These are phyloP conservation scores for Halenospora varia DNA, from an alignment of 495 filamentous ascomycete genomes.

Conservation along the genomic window DNA sequence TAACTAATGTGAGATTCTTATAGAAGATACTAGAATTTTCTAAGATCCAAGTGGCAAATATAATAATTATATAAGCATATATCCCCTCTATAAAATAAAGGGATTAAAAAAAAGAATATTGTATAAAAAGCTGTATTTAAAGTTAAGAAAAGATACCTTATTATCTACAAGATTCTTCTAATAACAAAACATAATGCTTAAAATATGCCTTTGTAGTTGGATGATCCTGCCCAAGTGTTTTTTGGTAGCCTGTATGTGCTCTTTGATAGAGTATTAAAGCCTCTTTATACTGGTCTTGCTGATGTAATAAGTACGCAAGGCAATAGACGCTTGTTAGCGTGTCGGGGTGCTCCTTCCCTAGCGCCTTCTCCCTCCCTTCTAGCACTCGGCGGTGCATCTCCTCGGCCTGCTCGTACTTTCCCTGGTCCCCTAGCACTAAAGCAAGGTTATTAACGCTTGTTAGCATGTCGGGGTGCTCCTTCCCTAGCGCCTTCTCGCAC, in stretches of 20 bases:
- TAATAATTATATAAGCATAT: too few species aligned
- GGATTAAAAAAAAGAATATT: too few species aligned
- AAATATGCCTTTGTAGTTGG: slow-evolving; percentile 1
- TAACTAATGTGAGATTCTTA: too few species aligned
- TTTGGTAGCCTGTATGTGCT: background rate
- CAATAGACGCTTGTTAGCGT: slow-evolving; percentile 25
- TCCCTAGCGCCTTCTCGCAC: slow-evolving; percentile 15
- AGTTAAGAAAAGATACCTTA: too few species aligned
- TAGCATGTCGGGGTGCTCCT: slow-evolving; percentile 20
- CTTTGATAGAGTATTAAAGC: slow-evolving; percentile 1
- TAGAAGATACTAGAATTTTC: too few species aligned
- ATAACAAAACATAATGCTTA: background rate
- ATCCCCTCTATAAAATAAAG: too few species aligned
- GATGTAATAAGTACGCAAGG: slow-evolving; percentile 12
- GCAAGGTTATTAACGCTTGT: slow-evolving; percentile 2
- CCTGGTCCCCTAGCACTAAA: background rate
- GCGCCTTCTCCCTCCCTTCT: slow-evolving; percentile 20
- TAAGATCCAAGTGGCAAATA: too few species aligned
- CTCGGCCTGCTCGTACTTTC: slow-evolving; percentile 17
- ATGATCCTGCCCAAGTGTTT: background rate
- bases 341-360: slow-evolving; percentile 27
- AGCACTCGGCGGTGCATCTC: slow-evolving; percentile 16
- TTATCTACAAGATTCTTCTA: too few species aligned
- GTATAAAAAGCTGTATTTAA: too few species aligned
- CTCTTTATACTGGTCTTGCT: background rate